Evolutionary conservation across 257 asterid species (phyloP).

Genomic region (Nicotiana tabacum): DNA sequence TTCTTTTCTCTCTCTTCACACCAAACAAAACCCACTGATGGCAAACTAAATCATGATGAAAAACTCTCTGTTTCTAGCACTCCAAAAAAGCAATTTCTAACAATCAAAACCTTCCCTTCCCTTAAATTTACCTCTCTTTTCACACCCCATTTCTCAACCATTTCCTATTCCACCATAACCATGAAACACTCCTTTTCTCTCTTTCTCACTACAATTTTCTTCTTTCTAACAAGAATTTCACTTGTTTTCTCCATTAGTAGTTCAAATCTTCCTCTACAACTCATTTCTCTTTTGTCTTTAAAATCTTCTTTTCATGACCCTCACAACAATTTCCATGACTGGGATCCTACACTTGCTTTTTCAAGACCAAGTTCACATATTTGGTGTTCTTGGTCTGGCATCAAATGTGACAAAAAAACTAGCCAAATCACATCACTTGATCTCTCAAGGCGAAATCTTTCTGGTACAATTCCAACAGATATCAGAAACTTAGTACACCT

Average conservation of each 20-base stretch:
- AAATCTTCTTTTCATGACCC: constrained; percentile 67
- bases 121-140: constrained; percentile 48
- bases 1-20: constrained; percentile 38
- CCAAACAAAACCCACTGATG: constrained; percentile 53
- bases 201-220: constrained; percentile 10
- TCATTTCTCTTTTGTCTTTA: constrained; percentile 49
- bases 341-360: constrained; percentile 45
- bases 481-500: constrained; percentile 42
- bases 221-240: constrained; percentile 15
- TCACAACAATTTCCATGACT: constrained; percentile 47
- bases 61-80: constrained; percentile 49
- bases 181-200: constrained; percentile 32
- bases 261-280: constrained; percentile 38
- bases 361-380: constrained; percentile 35
- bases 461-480: constrained; percentile 54
- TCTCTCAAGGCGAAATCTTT: constrained; percentile 64
- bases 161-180: constrained; percentile 22
- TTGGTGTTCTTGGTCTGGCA: constrained; percentile 84
- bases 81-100: constrained; percentile 56
- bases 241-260: constrained; percentile 10
- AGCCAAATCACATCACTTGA: constrained; percentile 47
- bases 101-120: constrained; percentile 45
- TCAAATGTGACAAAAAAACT: constrained; percentile 48
- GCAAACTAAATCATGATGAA: constrained; percentile 65
- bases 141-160: constrained; percentile 27